Conservation (phyloP, 2,329 filamentous ascomycete genomes). For the Fusarium hainanense region DNA sequence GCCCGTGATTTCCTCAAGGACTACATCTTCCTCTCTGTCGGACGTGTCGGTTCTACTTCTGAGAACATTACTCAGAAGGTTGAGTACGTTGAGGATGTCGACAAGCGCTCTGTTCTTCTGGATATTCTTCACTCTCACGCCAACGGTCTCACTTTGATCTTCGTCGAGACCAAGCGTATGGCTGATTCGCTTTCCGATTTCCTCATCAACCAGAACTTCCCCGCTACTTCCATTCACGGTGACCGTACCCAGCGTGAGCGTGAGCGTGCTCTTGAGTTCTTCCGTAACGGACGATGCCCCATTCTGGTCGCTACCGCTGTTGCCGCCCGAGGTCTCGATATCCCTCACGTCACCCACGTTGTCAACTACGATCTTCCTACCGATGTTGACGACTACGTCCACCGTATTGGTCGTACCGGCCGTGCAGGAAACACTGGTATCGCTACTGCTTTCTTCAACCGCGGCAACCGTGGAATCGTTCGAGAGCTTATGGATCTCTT, state of each 20-base stretch:
- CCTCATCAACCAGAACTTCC: conserved; percentile 98
- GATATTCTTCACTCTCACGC: conserved; percentile 97
- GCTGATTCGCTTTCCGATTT: conserved; percentile 98
- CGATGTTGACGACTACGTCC: conserved; percentile 98
- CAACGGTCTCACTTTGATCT: conserved; percentile 91
- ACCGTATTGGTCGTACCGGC: conserved; percentile 99
- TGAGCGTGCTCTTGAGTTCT: conserved; percentile 97
- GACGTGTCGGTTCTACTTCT: conserved; percentile 98
- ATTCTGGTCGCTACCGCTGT: conserved; percentile 98
- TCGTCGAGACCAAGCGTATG: conserved; percentile 99
- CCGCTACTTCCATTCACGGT: conserved; percentile 97
- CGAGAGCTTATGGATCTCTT: conserved; percentile 96
- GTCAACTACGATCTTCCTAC: conserved; percentile 99
- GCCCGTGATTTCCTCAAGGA: conserved; percentile 99
- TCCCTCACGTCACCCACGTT: conserved; percentile 95
- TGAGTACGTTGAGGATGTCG: conserved; percentile 94
- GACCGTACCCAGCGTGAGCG: conserved; percentile 98
- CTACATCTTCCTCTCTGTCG: conserved; percentile 98
- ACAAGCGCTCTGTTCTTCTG: conserved; percentile 97
- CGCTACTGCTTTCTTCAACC: conserved; percentile 99
- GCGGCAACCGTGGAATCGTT: conserved; percentile 97
- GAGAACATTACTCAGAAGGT: conserved; percentile 99
- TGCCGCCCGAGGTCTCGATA: conserved; percentile 87
- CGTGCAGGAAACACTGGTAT: conserved; percentile 99
- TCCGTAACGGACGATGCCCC: conserved; percentile 94